A percentile compares a stretch with the other conserved stretches of the same genome.
phyloP scores from a whole-genome alignment of 192 early-diverging fungal species.

The Entophlyctis luteolus region DNA sequence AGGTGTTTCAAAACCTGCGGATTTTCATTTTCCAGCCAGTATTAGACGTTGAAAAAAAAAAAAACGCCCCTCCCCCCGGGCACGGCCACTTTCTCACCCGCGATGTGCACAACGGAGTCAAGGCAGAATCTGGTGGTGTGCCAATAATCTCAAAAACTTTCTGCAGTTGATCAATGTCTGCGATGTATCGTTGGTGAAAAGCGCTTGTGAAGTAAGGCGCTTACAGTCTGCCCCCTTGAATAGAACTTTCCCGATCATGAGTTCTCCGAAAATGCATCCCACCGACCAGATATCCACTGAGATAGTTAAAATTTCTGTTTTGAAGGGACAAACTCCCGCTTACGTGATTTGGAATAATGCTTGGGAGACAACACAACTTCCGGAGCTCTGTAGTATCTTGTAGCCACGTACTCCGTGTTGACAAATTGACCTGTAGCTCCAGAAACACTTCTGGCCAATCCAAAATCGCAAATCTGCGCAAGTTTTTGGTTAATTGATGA shows the following conservation, averaged over 20 bases:
- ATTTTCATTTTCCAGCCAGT: not conserved
- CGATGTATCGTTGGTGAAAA: slow-evolving; percentile 26
- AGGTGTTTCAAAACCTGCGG: slow-evolving; percentile 84
- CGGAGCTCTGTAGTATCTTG: slow-evolving; percentile 98
- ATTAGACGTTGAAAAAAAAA: not conserved
- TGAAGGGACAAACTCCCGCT: slow-evolving; percentile 57
- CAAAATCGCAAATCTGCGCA: slow-evolving; percentile 94
- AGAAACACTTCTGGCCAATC: slow-evolving; percentile 86
- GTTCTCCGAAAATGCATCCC: slow-evolving; percentile 98
- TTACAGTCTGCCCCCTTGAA: slow-evolving; percentile 55
- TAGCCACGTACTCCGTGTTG: slow-evolving; percentile 99
- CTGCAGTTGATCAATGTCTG: slow-evolving; percentile 89
- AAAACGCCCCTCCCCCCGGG: too few species aligned
- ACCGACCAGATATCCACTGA: slow-evolving; percentile 94
- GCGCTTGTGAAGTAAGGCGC: not conserved
- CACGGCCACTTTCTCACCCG: slow-evolving; percentile 49
- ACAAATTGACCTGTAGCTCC: slow-evolving; percentile 69
- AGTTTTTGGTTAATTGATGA: not conserved
- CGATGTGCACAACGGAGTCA: slow-evolving; percentile 49
- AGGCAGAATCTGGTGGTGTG: slow-evolving; percentile 87
- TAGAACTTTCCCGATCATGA: slow-evolving; percentile 60
- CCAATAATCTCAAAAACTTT: slow-evolving; percentile 94
- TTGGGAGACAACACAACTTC: slow-evolving; percentile 98
- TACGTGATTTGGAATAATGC: slow-evolving; percentile 94
- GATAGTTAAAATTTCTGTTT: not conserved